Conservation (phyloP, 2,329 filamentous ascomycete genomes). For the Torrubiella hemipterigena region DNA sequence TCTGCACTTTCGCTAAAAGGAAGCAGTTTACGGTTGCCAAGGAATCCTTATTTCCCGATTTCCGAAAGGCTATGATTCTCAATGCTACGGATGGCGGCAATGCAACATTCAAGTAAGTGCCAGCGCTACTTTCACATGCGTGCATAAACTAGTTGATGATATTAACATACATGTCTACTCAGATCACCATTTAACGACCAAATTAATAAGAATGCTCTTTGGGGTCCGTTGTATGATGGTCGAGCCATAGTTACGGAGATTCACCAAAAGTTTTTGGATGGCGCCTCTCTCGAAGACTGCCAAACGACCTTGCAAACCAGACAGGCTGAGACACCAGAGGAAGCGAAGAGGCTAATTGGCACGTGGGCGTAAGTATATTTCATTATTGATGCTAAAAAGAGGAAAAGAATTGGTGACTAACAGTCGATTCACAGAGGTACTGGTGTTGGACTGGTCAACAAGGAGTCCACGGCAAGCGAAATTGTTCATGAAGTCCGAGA, state of each 20-base stretch:
- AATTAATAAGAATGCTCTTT: slow-evolving; percentile 23
- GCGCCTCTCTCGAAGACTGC: slow-evolving; percentile 30
- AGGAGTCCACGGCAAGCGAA: slow-evolving; percentile 25
- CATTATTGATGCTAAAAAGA: not conserved
- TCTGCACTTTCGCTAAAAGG: not conserved
- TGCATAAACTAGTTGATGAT: no score
- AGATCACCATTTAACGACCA: slow-evolving; percentile 30
- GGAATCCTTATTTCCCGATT: slow-evolving; percentile 29
- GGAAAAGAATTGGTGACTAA: slow-evolving; percentile 5
- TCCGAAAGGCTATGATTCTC: slow-evolving; percentile 27
- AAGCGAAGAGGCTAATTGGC: slow-evolving; percentile 17
- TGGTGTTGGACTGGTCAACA: slow-evolving; percentile 31
- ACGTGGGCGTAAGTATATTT: slow-evolving; percentile 24
- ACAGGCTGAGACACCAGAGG: slow-evolving; percentile 22
- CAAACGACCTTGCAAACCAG: slow-evolving; percentile 21
- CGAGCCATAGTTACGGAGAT: slow-evolving; percentile 26
- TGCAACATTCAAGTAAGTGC: slow-evolving; percentile 30
- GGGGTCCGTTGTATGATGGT: slow-evolving; percentile 31
- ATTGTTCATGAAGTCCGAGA: slow-evolving; percentile 29
- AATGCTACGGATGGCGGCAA: slow-evolving; percentile 28
- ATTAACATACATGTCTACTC: no score
- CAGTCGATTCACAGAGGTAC: slow-evolving; percentile 23
- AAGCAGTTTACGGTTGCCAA: slow-evolving; percentile 28
- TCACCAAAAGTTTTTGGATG: slow-evolving; percentile 25
- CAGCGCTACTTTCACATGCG: not conserved